A percentile compares a stretch with the other conserved stretches of the same genome.
phyloP scores from a whole-genome alignment of 108 stramenopile species.

The Mayamaea pseudoterrestris region DNA sequence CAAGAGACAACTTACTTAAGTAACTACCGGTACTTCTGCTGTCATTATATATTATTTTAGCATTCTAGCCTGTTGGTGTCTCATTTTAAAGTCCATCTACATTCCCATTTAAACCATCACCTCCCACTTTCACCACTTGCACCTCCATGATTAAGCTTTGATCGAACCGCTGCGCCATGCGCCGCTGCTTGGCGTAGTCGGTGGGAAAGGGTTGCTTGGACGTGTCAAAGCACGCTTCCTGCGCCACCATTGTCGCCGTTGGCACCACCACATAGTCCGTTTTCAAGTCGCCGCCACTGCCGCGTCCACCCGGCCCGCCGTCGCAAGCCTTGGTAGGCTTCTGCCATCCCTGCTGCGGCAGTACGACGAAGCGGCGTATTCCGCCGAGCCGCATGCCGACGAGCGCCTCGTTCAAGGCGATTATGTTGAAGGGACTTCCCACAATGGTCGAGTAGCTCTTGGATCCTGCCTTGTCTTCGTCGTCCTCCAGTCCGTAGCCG shows the following conservation, averaged over 20 bases:
- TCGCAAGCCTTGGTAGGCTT: constrained; percentile 55
- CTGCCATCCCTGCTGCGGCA: constrained; percentile 77
- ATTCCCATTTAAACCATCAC: too few species aligned
- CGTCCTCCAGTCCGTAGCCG: constrained; percentile 62
- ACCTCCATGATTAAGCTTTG: constrained; percentile 83
- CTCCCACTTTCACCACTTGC: constrained; percentile 32
- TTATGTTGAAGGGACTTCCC: constrained; percentile 37
- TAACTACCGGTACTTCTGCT: too few species aligned
- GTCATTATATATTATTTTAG: too few species aligned
- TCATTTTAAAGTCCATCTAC: too few species aligned
- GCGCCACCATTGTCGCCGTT: constrained; percentile 76
- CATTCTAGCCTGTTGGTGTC: too few species aligned
- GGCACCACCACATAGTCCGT: constrained; percentile 71
- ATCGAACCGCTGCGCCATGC: constrained; percentile 86
- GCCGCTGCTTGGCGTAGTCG: constrained; percentile 65
- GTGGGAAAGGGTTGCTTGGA: constrained; percentile 66
- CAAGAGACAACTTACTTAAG: too few species aligned
- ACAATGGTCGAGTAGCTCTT: constrained; percentile 47
- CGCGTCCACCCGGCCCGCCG: constrained; percentile 72
- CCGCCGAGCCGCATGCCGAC: constrained; percentile 50
- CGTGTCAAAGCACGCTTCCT: constrained; percentile 76
- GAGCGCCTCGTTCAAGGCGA: constrained; percentile 60
- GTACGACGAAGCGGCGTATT: constrained; percentile 49
- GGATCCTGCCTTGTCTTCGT: constrained; percentile 51
- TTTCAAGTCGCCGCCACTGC: constrained; percentile 64